A percentile compares a stretch with the other conserved stretches of the same genome.
Evolutionary conservation across 257 asterid genomes (phyloP).

Genomic region (Solanum ossicruentum): DNA sequence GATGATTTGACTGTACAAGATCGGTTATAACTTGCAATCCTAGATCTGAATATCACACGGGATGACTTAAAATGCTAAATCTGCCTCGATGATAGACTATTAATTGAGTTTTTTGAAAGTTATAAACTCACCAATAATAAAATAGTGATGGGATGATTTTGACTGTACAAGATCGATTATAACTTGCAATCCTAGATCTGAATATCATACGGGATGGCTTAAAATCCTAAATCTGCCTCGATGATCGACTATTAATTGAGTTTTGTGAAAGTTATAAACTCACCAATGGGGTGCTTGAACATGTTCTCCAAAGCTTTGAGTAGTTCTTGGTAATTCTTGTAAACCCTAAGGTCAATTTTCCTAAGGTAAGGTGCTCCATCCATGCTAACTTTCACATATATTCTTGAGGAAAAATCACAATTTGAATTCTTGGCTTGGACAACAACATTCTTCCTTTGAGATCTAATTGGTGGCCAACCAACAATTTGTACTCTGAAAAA

Average conservation of each 20-base stretch:
- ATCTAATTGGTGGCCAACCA: background rate
- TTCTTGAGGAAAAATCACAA: background rate
- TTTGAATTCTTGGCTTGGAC: background rate
- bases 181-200: background rate
- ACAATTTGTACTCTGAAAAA: background rate
- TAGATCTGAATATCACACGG: background rate
- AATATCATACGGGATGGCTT: background rate
- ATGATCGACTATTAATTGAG: background rate
- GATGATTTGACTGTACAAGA: background rate
- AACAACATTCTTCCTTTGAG: background rate
- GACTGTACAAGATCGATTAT: background rate
- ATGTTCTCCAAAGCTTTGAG: background rate
- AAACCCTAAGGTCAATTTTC: background rate
- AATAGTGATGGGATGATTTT: background rate
- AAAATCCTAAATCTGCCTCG: background rate
- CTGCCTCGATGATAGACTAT: fast-evolving
- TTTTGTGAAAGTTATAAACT: background rate
- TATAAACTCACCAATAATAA: background rate
- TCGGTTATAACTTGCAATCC: background rate
- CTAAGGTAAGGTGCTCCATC: background rate
- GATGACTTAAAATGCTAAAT: background rate
- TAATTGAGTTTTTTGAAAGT: background rate
- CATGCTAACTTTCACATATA: background rate
- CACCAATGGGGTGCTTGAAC: background rate
- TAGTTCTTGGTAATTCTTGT: background rate